Evolutionary conservation across 2,329 filamentous ascomycete species (phyloP).

Genomic region (Cryoendolithus antarcticus): DNA sequence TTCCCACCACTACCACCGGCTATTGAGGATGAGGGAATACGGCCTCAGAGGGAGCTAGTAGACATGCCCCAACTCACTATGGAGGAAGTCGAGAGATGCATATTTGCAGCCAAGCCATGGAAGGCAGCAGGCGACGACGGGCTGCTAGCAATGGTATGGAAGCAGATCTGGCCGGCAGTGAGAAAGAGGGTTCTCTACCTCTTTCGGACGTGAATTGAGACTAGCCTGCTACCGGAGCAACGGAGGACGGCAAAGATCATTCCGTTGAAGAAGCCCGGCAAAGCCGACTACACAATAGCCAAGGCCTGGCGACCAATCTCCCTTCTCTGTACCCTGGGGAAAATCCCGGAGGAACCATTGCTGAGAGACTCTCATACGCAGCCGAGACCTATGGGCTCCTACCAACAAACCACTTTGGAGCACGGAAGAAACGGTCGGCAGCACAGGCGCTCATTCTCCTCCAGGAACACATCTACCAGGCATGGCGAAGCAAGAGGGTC

Average conservation of each 20-base stretch:
- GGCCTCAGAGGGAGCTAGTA: neutral
- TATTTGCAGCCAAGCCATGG: slow-evolving; percentile 4
- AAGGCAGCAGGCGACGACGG: slow-evolving; percentile 9
- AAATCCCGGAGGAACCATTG: slow-evolving; percentile 7
- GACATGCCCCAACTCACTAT: neutral
- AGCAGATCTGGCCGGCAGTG: slow-evolving; percentile 13
- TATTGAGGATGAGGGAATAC: neutral
- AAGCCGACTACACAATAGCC: slow-evolving; percentile 15
- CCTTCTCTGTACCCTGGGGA: slow-evolving; percentile 16
- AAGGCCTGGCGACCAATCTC: slow-evolving; percentile 19
- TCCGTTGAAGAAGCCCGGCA: slow-evolving; percentile 15
- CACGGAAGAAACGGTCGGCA: neutral
- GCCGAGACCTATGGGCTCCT: slow-evolving; percentile 1
- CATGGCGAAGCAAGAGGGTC: slow-evolving; percentile 12
- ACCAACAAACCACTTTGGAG: neutral
- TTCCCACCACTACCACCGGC: neutral
- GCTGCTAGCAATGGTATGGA: slow-evolving; percentile 11
- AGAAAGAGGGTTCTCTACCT: slow-evolving; percentile 12
- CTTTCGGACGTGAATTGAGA: slow-evolving; percentile 11
- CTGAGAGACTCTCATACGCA: neutral
- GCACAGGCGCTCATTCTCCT: neutral
- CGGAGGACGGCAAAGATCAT: slow-evolving; percentile 18
- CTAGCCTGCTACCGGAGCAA: slow-evolving; percentile 12
- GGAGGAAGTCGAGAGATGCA: neutral
- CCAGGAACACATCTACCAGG: neutral